Base-by-base conservation (phyloP, 306 rosid genomes). In the Acacia melanoxylon region DNA sequence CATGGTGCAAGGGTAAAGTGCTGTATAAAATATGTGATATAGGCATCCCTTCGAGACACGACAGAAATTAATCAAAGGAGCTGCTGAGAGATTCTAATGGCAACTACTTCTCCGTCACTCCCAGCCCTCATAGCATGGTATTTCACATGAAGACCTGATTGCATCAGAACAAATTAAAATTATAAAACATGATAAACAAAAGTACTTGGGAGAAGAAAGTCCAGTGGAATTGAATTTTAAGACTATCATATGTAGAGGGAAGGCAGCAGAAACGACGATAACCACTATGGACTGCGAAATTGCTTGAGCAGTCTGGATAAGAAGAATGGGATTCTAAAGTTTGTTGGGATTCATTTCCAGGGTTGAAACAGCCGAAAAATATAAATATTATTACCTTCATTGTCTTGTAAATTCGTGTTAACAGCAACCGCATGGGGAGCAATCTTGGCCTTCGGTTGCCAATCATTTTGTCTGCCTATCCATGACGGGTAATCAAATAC, bases 371-470 rank as follows among this genome's bases (percentile, higher is more conserved):
- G 54, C 63, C 78, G 58, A 17, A 65, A 74, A 74, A 76, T 45
- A 74, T 69, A 46, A 80, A 25, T 13, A 22, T 66, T 62, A 19
- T 14, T 83, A 92, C 99, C 99, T 84, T 95, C 98, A 75, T 93
- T 95, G 74, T 86, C 91, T 89, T 95, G 99, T 82, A 95, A 88
- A 82, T 93, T 92, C 84, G 99, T 93, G 80, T 93, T 92, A 82
- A 95, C 99, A 24, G 98, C 98, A 82, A 95, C 99, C 19, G 94
- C 96, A 44, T 93, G 95, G 79, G 83, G 91, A 82, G 94, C 87
- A 76, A 92, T 85, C 88, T 81, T 88, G 72, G 97, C 99, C 89
- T 94, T 93, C 68, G 99, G 99, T 79, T 95, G 99, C 99, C 97
- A 95, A 81, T 95, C 98, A 59, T 82, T 83, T 4, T 81, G 80